Conservation (phyloP, 2,329 filamentous ascomycete species). For the Ceratocystis smalleyi region DNA sequence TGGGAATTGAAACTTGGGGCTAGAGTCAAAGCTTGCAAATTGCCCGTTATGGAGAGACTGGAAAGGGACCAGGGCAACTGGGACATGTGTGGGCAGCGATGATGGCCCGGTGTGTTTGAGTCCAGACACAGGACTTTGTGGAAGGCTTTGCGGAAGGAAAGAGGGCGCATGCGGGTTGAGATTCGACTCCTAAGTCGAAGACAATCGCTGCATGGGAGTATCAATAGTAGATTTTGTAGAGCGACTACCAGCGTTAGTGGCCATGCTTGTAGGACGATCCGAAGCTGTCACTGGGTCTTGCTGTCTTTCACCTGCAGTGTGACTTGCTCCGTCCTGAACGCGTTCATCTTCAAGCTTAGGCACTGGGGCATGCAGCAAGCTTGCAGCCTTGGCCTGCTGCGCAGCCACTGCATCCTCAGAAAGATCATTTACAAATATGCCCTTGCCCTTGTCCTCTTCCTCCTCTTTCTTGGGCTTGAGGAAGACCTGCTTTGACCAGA, state of each 20-base stretch:
- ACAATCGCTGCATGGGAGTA: slow-evolving; percentile 3
- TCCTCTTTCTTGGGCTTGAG: slow-evolving; percentile 30
- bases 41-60: background rate
- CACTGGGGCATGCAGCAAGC: slow-evolving; percentile 1
- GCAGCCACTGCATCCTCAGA: slow-evolving; percentile 25
- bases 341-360: slow-evolving; percentile 15
- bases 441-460: slow-evolving; percentile 19
- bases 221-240: background rate
- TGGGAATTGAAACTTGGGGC: background rate
- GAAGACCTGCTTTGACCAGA: slow-evolving; percentile 51
- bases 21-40: background rate
- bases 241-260: background rate
- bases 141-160: slow-evolving; percentile 33
- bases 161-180: slow-evolving; percentile 41
- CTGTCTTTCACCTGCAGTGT: background rate
- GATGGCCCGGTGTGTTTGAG: background rate
- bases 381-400: slow-evolving; percentile 22
- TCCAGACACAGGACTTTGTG: background rate
- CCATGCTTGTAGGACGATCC: background rate
- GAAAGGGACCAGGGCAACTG: background rate
- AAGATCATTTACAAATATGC: slow-evolving; percentile 26
- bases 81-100: background rate
- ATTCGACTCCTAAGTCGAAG: slow-evolving; percentile 30
- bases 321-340: background rate
- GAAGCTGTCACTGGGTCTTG: background rate